A percentile compares a stretch with the other conserved stretches of the same genome.
These are phyloP conservation scores for Monosporascus sp. DNA, from an alignment of 2,329 filamentous ascomycete genomes.

Conservation along the genomic window DNA sequence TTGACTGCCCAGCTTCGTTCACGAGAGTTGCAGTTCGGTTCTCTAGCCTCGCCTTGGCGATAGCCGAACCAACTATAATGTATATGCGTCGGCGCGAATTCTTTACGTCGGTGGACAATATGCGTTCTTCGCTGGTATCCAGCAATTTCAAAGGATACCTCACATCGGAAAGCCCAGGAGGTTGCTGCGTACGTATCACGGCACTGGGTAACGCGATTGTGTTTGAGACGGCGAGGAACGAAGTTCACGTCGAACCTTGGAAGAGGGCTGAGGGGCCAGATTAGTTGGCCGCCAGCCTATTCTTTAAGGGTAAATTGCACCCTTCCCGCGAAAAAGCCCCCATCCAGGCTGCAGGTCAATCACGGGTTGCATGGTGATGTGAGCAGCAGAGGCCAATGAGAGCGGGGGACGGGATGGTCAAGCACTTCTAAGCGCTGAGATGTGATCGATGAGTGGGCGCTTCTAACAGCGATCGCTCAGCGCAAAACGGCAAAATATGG, in stretches of 20 bases:
- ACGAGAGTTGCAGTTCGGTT: background rate
- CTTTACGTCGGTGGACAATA: background rate
- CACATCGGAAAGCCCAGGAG: conserved; percentile 17
- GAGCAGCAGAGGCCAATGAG: conserved; percentile 22
- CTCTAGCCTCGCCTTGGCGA: background rate
- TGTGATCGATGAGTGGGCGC: conserved; percentile 19
- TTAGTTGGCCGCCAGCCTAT: conserved; percentile 14
- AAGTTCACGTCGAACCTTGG: conserved; percentile 18
- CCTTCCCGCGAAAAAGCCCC: conserved; percentile 8
- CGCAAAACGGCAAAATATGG: conserved; percentile 6
- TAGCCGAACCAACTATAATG: too few species aligned
- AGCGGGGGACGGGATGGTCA: conserved; percentile 11
- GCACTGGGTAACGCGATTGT: conserved; percentile 7
- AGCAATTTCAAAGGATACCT: conserved; percentile 12
- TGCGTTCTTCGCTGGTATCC: conserved; percentile 12
- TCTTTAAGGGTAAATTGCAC: conserved; percentile 12
- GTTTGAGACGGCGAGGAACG: conserved; percentile 6
- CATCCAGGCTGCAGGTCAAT: conserved; percentile 24
- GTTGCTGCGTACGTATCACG: conserved; percentile 4
- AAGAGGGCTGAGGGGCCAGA: conserved; percentile 10
- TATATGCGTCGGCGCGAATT: conserved; percentile 2
- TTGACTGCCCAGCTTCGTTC: background rate
- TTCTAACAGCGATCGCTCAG: conserved; percentile 16
- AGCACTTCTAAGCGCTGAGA: conserved; percentile 24
- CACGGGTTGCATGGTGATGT: conserved; percentile 26